Base-by-base conservation (phyloP, 768 basidiomycete species). In the Hypholoma fasciculare region DNA sequence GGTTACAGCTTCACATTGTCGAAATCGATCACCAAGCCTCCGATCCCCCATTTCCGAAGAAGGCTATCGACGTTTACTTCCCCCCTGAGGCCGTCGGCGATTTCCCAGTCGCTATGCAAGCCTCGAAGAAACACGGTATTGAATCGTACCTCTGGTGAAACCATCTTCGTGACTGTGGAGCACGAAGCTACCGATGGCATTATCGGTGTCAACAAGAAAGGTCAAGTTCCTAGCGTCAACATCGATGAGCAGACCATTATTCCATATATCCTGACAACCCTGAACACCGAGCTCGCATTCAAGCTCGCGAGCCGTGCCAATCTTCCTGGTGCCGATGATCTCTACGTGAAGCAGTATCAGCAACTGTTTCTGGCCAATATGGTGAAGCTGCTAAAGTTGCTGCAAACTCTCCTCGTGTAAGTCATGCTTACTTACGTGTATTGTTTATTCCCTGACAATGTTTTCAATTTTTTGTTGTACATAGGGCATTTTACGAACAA, bases 101-200 rank as follows among this genome's bases (percentile, higher is more conserved):
- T 70, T 99, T 99, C 81, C 97, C 97, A 14, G 97, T 99, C 27
- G 94, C 97, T 27, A 98, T 99, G 94, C 97, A 99, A 71, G 94
- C 98, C 37, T 98, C 97, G 40, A 88, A 90, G 74, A 92, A 93
- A 72, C 96, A 97, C 73, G 96, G 97, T 37, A 94, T 99, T 99
- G 97, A 99, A 99, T 83, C 91, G 97, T 63, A 99, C 98, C 71
- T 95, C 93, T 43, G 96, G 97, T 36, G 97, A 99, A 78, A 98
- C 97, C 36, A 98, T 99, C 71, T 99, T 99, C 71, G 95, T 97
- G 46, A 98, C 97, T 12, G 93, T 96, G 36, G 96, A 98, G 68
- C 94, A 98, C 68, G 96, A 98, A 72, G 84, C 88, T 16, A 87
- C 89, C 3, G 85, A 94, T 69, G 97, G 97, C 78, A 97, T 99